A percentile compares a stretch with the other conserved stretches of the same genome.
phyloP scores from a whole-genome alignment of 768 basidiomycete species.

The Mycena vitilis region DNA sequence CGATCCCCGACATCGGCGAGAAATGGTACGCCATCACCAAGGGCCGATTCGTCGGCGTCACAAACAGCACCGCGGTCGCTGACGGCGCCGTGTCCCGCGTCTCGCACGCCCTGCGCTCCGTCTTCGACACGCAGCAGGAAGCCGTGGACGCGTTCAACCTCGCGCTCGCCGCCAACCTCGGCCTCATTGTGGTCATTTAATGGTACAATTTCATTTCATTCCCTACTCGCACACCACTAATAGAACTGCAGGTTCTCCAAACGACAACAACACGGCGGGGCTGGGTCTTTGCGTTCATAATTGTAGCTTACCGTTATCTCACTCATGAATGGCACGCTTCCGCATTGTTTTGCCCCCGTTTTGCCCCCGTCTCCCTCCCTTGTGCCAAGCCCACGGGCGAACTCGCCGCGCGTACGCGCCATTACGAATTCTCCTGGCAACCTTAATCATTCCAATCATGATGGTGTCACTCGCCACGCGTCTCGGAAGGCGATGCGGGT shows the following conservation, averaged over 20 bases:
- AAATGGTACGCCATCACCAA: constrained; percentile 6
- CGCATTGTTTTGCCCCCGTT: no score
- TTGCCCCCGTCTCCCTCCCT: no score
- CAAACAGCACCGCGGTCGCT: background rate
- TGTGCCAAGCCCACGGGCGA: no score
- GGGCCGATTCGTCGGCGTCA: constrained; percentile 1
- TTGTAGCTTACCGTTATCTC: no score
- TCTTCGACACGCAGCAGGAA: background rate
- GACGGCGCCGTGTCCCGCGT: background rate
- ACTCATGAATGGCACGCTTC: no score
- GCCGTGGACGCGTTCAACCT: background rate
- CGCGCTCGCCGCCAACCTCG: background rate
- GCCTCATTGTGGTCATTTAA: background rate
- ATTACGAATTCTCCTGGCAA: no score
- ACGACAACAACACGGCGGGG: no score
- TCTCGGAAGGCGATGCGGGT: no score
- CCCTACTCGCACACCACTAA: background rate
- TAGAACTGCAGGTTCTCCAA: background rate
- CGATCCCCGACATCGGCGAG: background rate
- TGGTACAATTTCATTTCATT: background rate
- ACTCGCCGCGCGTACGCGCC: no score
- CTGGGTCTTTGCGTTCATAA: background rate
- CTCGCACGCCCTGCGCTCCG: background rate
- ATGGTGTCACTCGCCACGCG: no score
- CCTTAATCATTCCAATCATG: no score